Evolutionary conservation across 2,329 filamentous ascomycete species (phyloP).

Genomic region (Apiospora koreana): DNA sequence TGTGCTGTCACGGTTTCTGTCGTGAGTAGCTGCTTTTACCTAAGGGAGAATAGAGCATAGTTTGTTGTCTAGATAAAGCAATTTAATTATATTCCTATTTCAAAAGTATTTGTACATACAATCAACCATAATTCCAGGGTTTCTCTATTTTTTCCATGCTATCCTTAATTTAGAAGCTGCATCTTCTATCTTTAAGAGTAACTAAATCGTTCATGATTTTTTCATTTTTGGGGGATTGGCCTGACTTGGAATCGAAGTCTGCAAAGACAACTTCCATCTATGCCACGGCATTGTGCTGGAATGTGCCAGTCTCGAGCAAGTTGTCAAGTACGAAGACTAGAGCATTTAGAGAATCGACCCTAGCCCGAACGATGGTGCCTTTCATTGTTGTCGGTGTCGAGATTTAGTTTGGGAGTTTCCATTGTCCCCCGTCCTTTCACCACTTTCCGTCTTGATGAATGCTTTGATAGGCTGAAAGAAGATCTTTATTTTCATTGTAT

Average conservation of each 20-base stretch:
- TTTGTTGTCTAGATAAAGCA: too few species aligned
- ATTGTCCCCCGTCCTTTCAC: not conserved
- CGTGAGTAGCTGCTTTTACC: not conserved
- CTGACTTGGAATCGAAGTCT: too few species aligned
- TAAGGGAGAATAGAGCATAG: too few species aligned
- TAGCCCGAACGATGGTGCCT: not conserved
- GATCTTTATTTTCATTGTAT: not conserved
- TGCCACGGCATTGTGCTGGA: not conserved
- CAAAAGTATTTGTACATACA: too few species aligned
- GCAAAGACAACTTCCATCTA: too few species aligned
- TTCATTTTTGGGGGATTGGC: too few species aligned
- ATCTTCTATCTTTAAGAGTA: too few species aligned
- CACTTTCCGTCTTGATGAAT: too few species aligned
- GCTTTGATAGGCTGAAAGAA: not conserved
- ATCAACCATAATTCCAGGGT: not conserved
- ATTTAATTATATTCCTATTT: too few species aligned
- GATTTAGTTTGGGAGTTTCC: not conserved
- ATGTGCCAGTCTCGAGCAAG: not conserved
- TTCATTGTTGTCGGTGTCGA: not conserved
- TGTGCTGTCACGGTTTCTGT: constrained; percentile 18
- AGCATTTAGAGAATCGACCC: not conserved
- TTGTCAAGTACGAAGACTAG: not conserved
- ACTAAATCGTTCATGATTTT: too few species aligned
- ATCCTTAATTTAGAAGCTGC: too few species aligned
- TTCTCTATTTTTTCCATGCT: too few species aligned